A percentile compares a stretch with the other conserved stretches of the same genome.
phyloP scores from a whole-genome alignment of 1,284 basidiomycete species.

The Puccinia coronata region DNA sequence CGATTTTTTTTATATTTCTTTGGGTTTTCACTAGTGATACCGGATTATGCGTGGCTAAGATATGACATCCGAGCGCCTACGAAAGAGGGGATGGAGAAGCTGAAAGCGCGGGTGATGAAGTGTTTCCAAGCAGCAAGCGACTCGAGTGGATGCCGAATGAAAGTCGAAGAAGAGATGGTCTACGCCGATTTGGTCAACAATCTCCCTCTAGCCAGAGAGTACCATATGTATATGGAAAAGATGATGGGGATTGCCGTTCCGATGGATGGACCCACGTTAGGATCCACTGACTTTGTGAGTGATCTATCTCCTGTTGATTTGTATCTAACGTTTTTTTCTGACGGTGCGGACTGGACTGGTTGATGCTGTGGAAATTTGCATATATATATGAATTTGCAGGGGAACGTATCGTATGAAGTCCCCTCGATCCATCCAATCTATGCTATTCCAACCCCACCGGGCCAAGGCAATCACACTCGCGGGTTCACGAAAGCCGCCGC shows the following conservation, averaged over 20 bases:
- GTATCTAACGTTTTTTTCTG: not conserved
- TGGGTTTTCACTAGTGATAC: conserved; percentile 56
- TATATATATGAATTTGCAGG: conserved; percentile 46
- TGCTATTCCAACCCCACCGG: conserved; percentile 56
- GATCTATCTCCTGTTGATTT: not conserved
- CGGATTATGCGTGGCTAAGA: conserved; percentile 56
- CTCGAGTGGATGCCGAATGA: conserved; percentile 58
- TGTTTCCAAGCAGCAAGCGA: conserved; percentile 59
- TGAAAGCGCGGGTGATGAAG: conserved; percentile 56
- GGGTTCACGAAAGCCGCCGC: conserved; percentile 68
- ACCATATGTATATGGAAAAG: conserved; percentile 54
- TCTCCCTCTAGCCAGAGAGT: conserved; percentile 52
- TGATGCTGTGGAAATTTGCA: not conserved
- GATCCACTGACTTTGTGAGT: conserved; percentile 59
- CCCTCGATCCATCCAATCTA: conserved; percentile 59
- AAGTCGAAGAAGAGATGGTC: conserved; percentile 55
- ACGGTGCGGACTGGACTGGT: not conserved
- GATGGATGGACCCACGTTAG: conserved; percentile 50
- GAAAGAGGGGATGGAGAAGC: conserved; percentile 53
- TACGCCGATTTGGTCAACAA: conserved; percentile 58
- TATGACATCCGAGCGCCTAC: conserved; percentile 59
- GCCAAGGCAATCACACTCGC: conserved; percentile 58
- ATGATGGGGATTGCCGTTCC: conserved; percentile 53
- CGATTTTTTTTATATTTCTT: not conserved
- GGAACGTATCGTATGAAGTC: conserved; percentile 57